Percentiles rank a stretch among this genome's conserved stretches.
These are phyloP conservation scores for Adansonia gregorii DNA, from an alignment of 441 rosid genomes.

Conservation along the genomic window DNA sequence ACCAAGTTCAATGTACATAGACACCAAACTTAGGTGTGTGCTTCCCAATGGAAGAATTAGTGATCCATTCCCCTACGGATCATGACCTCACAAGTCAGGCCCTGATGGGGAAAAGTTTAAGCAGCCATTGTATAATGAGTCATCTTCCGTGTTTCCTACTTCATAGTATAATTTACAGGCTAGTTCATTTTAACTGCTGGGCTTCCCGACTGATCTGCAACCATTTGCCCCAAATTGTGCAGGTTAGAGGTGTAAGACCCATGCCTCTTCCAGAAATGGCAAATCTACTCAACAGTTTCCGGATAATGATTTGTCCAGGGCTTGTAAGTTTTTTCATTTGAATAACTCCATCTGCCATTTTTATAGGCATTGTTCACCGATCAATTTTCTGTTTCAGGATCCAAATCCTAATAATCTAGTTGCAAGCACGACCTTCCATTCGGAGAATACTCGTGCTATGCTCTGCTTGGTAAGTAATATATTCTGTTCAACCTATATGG, in stretches of 20 bases:
- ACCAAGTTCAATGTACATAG: neutral
- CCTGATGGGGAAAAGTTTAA: neutral
- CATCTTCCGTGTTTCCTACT: neutral
- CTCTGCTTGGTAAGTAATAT: constrained; percentile 78
- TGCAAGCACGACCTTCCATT: constrained; percentile 87
- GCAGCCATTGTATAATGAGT: neutral
- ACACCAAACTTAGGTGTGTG: neutral
- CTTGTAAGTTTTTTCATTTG: constrained; percentile 56
- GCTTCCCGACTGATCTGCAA: neutral
- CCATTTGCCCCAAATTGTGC: constrained; percentile 35
- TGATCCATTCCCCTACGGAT: too few species aligned
- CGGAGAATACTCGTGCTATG: constrained; percentile 81
- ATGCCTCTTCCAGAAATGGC: constrained; percentile 84
- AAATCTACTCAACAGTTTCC: constrained; percentile 71
- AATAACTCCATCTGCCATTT: constrained; percentile 13
- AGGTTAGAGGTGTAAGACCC: constrained; percentile 94
- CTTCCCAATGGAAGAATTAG: too few species aligned
- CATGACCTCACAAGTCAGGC: too few species aligned
- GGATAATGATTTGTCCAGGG: constrained; percentile 77
- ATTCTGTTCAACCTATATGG: constrained; percentile 21
- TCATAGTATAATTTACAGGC: neutral
- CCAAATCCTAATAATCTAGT: constrained; percentile 96
- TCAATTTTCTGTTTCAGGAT: constrained; percentile 56
- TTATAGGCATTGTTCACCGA: constrained; percentile 11
- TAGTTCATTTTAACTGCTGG: neutral